phyloP scores from a whole-genome alignment of 495 filamentous ascomycete genomes.

The Apodospora peruviana region DNA sequence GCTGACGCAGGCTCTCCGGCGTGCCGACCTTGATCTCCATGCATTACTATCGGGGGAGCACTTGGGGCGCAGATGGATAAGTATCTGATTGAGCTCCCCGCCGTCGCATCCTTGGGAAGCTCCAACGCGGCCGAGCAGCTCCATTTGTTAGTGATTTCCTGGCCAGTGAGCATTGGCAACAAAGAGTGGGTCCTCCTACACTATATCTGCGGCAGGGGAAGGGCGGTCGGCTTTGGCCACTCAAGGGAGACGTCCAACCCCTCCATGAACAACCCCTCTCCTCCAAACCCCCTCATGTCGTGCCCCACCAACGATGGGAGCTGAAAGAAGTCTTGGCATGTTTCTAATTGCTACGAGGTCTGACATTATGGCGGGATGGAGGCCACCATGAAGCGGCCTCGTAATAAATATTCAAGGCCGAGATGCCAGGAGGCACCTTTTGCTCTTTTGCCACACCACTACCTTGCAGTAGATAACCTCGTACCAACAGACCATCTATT shows the following conservation, averaged over 20 bases:
- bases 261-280: constrained; percentile 12
- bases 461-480: too few relatives aligned
- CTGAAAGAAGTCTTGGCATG: constrained; percentile 19
- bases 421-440: too few relatives aligned
- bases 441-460: too few relatives aligned
- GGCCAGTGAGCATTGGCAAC: background rate
- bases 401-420: too few relatives aligned
- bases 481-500: background rate
- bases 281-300: constrained; percentile 8
- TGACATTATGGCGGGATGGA: background rate
- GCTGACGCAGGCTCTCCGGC: too few relatives aligned
- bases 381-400: too few relatives aligned
- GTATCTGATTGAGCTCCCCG: too few relatives aligned
- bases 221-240: background rate
- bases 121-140: too few relatives aligned
- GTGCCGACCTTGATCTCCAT: too few relatives aligned
- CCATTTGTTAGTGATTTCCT: background rate
- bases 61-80: too few relatives aligned
- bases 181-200: background rate
- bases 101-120: too few relatives aligned
- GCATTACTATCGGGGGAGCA: too few relatives aligned
- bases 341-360: constrained; percentile 7
- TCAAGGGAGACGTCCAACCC: background rate
- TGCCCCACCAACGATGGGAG: constrained; percentile 19
- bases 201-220: background rate